Evolutionary conservation across 2,329 filamentous ascomycete species (phyloP), one percentile per base, ranked within the genome.

Genomic region (Paracamarosporium sp.): DNA sequence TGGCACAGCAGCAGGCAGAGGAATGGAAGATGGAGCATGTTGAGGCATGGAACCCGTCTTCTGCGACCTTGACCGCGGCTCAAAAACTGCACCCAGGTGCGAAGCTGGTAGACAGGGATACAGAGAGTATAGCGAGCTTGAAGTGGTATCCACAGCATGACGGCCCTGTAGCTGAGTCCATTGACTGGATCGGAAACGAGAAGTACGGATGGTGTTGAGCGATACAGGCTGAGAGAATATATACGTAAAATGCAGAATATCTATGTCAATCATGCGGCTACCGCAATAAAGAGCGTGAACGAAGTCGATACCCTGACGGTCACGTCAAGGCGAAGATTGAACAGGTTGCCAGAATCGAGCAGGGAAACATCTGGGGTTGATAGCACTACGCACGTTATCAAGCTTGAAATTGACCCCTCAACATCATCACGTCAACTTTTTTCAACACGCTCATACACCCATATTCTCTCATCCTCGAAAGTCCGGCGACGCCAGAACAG

Each of bases 41-140:
- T 3, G 85, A 93, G 72, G 80, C 94, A 50, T 98, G 94, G 94
- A 96, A 95, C 71, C 93, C 93, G 0, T 84, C 84, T 4, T 79
- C 85, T 73, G 73, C 70, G 61, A 73, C 76, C 12, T 55, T 83
- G 28, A 74, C 75, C 27, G 81, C 79, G 40, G 80, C 76, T 11
- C 67, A 71, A 62, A 65, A 62, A 15, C 66, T 89, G 38, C 76
- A 88, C 1, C 75, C 81, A 36, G 70, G 68, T 25, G 76, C 79
- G 2, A 81, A 81, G 8, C 65, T 92, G 15, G 71, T 82, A 20
- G 79, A 85, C 54, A 79, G 91, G 31, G 86, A 92, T 53, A 78
- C 76, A 48, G 84, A 88, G 52, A 91, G 88, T 72, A 90, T 94
- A 58, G 81, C 89, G 0, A 90, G 88, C 66, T 70, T 93, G 74